A percentile compares a stretch with the other conserved stretches of the same genome.
These are phyloP conservation scores for Aspergillus sp. DNA, from an alignment of 2,329 filamentous ascomycete genomes.

Conservation along the genomic window DNA sequence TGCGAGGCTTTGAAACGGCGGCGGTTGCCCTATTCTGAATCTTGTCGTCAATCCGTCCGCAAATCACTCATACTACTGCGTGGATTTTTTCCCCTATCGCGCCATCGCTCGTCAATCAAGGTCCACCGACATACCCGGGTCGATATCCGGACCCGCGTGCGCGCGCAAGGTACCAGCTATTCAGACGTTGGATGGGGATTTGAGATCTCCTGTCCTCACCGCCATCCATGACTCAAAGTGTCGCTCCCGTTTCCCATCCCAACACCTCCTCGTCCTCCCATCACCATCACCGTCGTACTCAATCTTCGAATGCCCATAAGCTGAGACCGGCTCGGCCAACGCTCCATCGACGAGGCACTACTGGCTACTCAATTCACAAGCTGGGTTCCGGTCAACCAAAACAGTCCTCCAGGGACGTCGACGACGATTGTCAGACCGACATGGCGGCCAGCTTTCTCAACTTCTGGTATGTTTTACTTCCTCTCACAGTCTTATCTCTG, in stretches of 20 bases:
- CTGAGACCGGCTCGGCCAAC: conserved; percentile 22
- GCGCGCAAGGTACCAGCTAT: too few species aligned
- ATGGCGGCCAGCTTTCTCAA: conserved; percentile 40
- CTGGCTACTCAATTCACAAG: conserved; percentile 26
- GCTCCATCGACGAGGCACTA: conserved; percentile 28
- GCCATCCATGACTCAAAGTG: conserved; percentile 32
- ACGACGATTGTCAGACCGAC: conserved; percentile 24
- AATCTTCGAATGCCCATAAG: conserved; percentile 26
- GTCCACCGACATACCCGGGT: too few species aligned
- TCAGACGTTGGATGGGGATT: conserved; percentile 3
- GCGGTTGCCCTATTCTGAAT: too few species aligned
- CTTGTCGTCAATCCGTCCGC: conserved; percentile 1
- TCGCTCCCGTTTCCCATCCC: conserved; percentile 4
- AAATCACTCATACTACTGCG: conserved; percentile 19
- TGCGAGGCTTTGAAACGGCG: too few species aligned
- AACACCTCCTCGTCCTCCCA: conserved; percentile 4
- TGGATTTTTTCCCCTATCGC: conserved; percentile 7
- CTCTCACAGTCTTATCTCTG: conserved; percentile 12
- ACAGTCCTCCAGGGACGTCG: conserved; percentile 8
- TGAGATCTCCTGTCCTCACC: conserved; percentile 20
- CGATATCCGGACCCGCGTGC: too few species aligned
- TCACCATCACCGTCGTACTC: conserved; percentile 23
- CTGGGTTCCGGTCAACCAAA: conserved; percentile 22
- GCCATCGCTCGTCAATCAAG: conserved; percentile 3
- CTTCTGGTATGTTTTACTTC: conserved; percentile 33